Base-by-base conservation (phyloP, 768 basidiomycete species). In the Russula dissimulans region DNA sequence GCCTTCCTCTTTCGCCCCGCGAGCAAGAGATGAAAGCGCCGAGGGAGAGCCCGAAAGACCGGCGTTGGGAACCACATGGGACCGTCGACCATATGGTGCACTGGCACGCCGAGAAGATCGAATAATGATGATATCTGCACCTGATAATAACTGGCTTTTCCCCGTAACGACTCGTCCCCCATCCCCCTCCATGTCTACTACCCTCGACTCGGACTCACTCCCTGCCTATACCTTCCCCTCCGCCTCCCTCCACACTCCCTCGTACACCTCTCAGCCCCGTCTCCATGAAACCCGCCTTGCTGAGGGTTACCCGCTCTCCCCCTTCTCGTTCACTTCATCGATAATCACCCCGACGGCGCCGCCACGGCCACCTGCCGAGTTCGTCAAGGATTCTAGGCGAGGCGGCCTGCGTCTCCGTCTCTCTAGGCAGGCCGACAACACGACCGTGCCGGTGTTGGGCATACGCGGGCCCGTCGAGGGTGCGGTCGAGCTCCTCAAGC, bases 301-400 rank as follows among this genome's bases (percentile, higher is more conserved):
- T 17, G 57, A 44, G 6, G 49, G 45, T 0, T 38, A 32, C 15
- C n/a, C 47, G 8, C n/a, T n/a, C n/a, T 11, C 32, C 0, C 17
- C 42, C 4, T 47, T 42, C 53, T 5, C 48, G 6, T 36, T 36
- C 34, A 36, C 22, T 26, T 2, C 34, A 36, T 5, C 34, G 5
- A 36, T 9, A 36, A 8, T 26, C 22, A 1, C 29, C 5, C 17
- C 15, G n/a, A 10, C 29, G 11, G 10, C 39, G 6, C 26, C 14
- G 5, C 41, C 15, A 3, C 26, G 31, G 10, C 18, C 18, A 6
- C 32, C 17, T 22, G 48, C 53, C 3, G 60, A 60, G 44, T 66
- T 66, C 31, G 36, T 65, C 32, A 66, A 66, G 31, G 64, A 65
- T 7, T 62, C 60, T 26, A 66, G 56, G 32, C 32, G 32, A 9